Conservation (phyloP, 2,329 filamentous ascomycete genomes). For the Cordyceps pruinosa region DNA sequence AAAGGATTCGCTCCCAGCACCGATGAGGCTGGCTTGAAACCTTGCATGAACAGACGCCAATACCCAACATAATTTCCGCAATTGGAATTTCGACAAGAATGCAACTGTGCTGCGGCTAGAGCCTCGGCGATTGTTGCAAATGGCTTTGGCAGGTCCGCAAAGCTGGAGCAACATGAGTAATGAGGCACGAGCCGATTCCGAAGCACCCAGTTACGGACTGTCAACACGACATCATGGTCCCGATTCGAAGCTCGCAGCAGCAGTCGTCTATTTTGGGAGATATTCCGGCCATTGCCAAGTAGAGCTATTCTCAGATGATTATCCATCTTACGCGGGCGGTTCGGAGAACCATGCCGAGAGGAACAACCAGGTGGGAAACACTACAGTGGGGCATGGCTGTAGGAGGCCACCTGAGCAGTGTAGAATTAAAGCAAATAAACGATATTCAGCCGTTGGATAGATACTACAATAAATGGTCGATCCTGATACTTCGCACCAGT, state of each 20-base stretch:
- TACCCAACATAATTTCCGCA: not conserved
- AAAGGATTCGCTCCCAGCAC: conserved; percentile 5
- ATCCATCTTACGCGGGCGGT: not conserved
- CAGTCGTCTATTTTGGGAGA: not conserved
- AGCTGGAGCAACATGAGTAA: not conserved
- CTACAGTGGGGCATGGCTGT: not conserved
- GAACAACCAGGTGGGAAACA: not conserved
- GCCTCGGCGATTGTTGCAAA: not conserved
- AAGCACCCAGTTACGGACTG: not conserved
- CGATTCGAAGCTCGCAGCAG: not conserved
- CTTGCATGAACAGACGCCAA: not conserved
- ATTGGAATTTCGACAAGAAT: not conserved
- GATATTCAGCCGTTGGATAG: conserved; percentile 1
- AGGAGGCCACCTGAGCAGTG: not conserved
- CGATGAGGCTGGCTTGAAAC: not conserved
- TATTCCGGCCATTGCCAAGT: not conserved
- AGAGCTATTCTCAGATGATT: not conserved
- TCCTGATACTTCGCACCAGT: not conserved
- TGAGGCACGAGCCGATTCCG: not conserved
- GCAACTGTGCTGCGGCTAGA: too few relatives aligned
- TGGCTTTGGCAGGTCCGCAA: too few relatives aligned
- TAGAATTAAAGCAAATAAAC: not conserved
- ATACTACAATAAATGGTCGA: not conserved
- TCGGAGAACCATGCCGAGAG: not conserved
- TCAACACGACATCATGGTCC: not conserved